Percentiles rank a stretch among this genome's conserved stretches.
phyloP scores from a whole-genome alignment of 1,284 basidiomycete species.

The Apiotrichum brassicae region DNA sequence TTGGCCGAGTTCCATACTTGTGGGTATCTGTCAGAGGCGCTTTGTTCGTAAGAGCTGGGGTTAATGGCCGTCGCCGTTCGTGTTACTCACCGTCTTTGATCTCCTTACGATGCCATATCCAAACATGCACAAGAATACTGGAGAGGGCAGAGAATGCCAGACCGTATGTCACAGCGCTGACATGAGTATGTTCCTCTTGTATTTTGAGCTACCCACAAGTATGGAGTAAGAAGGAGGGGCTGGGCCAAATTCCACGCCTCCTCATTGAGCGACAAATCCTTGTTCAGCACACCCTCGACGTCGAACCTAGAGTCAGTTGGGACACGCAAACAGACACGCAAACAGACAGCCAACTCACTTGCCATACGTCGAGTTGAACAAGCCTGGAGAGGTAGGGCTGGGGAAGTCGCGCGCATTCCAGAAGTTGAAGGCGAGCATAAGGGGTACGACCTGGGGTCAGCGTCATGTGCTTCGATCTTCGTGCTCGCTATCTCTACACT shows the following conservation, averaged over 20 bases:
- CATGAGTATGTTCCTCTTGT: no score
- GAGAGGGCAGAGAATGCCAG: slow-evolving; percentile 50
- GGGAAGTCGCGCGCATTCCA: slow-evolving; percentile 49
- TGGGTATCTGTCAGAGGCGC: slow-evolving; percentile 41
- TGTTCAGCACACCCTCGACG: slow-evolving; percentile 43
- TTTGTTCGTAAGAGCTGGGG: slow-evolving; percentile 41
- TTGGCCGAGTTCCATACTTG: slow-evolving; percentile 28
- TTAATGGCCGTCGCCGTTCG: not conserved
- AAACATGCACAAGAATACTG: slow-evolving; percentile 50
- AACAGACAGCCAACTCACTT: slow-evolving; percentile 16
- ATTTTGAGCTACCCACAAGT: no score
- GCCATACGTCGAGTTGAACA: slow-evolving; percentile 41
- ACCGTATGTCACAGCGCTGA: slow-evolving; percentile 43
- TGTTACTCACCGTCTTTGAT: slow-evolving; percentile 40
- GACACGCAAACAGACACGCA: not conserved
- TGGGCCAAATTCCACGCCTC: slow-evolving; percentile 43
- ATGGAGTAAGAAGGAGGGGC: slow-evolving; percentile 51
- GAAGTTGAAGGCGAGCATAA: slow-evolving; percentile 49
- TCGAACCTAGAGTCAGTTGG: slow-evolving; percentile 35
- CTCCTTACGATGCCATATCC: slow-evolving; percentile 51
- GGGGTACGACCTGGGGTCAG: slow-evolving; percentile 39
- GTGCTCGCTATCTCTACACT: slow-evolving; percentile 11
- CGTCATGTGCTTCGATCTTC: no score
- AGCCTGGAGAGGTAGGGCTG: slow-evolving; percentile 35
- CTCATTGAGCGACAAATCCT: slow-evolving; percentile 48